Evolutionary conservation across 345 rosid genomes (phyloP).

Genomic region (Hirschfeldia incana): DNA sequence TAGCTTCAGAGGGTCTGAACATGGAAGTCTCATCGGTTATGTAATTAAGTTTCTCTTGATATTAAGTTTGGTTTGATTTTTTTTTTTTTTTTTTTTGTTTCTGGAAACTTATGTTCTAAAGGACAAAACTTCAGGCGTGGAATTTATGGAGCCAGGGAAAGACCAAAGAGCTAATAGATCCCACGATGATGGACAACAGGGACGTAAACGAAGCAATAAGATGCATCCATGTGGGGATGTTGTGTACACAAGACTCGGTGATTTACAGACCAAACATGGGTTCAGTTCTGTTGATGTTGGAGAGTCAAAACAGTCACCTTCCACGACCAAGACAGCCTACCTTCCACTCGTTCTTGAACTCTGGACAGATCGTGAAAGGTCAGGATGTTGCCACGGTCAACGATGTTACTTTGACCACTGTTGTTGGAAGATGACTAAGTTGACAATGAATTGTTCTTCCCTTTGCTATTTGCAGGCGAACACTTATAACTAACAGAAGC

Average conservation of each 20-base stretch:
- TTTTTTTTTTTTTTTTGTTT: neutral
- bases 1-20: constrained; percentile 13
- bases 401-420: constrained; percentile 53
- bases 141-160: constrained; percentile 53
- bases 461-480: neutral
- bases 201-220: constrained; percentile 41
- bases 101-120: neutral
- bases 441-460: neutral
- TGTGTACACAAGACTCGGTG: constrained; percentile 62
- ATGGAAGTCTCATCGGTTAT: constrained; percentile 41
- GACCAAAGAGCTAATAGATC: constrained; percentile 51
- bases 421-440: constrained; percentile 48
- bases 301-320: constrained; percentile 39
- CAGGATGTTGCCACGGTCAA: constrained; percentile 57
- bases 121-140: constrained; percentile 49
- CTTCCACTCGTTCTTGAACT: constrained; percentile 38
- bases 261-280: constrained; percentile 51
- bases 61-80: neutral
- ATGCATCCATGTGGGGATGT: constrained; percentile 53
- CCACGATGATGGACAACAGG: constrained; percentile 29
- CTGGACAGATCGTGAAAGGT: constrained; percentile 42
- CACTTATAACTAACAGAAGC: no score
- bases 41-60: constrained; percentile 35
- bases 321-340: constrained; percentile 46
- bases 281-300: constrained; percentile 45